A percentile compares a stretch with the other conserved stretches of the same genome.
phyloP scores from a whole-genome alignment of 2,329 filamentous ascomycete genomes.

The Stachybotrys echinatus region DNA sequence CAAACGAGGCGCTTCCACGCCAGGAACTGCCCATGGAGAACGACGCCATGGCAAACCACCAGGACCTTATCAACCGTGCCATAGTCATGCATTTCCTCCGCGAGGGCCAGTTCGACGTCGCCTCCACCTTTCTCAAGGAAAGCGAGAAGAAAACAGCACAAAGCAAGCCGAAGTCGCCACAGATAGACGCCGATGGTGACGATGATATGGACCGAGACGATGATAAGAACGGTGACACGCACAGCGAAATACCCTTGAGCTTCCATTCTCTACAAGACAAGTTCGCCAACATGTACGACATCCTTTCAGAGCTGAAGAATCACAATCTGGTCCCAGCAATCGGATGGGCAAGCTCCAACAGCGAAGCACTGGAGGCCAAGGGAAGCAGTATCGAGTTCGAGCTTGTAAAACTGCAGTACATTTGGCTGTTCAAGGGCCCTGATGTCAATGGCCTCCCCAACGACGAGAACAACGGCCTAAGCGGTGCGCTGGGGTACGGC shows the following conservation, averaged over 20 bases:
- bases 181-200: slow-evolving; percentile 24
- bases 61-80: slow-evolving; percentile 79
- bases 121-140: slow-evolving; percentile 77
- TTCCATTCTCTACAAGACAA: slow-evolving; percentile 59
- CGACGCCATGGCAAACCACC: slow-evolving; percentile 72
- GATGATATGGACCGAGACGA: slow-evolving; percentile 25
- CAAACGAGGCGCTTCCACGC: slow-evolving; percentile 29
- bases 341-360: slow-evolving; percentile 73
- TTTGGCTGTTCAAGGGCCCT: slow-evolving; percentile 75
- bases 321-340: slow-evolving; percentile 80
- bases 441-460: slow-evolving; percentile 49
- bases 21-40: slow-evolving; percentile 71
- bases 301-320: slow-evolving; percentile 71
- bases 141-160: slow-evolving; percentile 27
- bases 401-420: slow-evolving; percentile 80
- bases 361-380: slow-evolving; percentile 64
- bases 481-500: slow-evolving; percentile 71
- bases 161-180: slow-evolving; percentile 23
- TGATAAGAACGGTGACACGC: slow-evolving; percentile 11
- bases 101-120: slow-evolving; percentile 88
- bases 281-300: slow-evolving; percentile 87
- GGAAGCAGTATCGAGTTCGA: slow-evolving; percentile 96
- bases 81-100: slow-evolving; percentile 95
- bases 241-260: slow-evolving; percentile 13
- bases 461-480: slow-evolving; percentile 47